These are phyloP conservation scores for Tanacetum coccineum DNA, from an alignment of 129 eudicot species.

Conservation along the genomic window DNA sequence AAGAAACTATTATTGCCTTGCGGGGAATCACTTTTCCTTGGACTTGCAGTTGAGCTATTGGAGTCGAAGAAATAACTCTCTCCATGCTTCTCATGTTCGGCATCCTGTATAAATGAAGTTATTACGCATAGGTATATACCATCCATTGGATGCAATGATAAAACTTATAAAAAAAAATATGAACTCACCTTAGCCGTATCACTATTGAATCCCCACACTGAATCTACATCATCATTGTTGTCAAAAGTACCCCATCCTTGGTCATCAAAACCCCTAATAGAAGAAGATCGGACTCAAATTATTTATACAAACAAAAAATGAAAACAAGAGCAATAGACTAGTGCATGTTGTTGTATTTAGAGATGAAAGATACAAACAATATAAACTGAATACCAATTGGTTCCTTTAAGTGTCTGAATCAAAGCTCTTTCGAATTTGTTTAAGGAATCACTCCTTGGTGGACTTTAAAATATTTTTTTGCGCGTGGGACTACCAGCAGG, in stretches of 20 bases:
- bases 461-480: neutral
- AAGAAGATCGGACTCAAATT: neutral
- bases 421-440: neutral
- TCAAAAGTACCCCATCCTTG: constrained; percentile 90
- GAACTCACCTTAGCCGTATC: constrained; percentile 53
- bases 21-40: too few species aligned
- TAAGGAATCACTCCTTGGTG: neutral
- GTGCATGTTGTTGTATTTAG: too few species aligned
- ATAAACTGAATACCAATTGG: neutral
- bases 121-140: too few species aligned
- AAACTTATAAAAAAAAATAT: too few species aligned
- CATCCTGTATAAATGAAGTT: too few species aligned
- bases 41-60: too few species aligned
- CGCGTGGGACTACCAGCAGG: too few species aligned
- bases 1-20: too few species aligned
- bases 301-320: constrained; percentile 1
- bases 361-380: neutral
- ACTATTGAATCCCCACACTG: constrained; percentile 80
- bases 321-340: neutral
- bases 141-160: too few species aligned
- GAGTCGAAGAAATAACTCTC: too few species aligned
- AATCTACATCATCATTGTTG: constrained; percentile 77
- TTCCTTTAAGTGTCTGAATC: neutral
- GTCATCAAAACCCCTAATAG: too few species aligned
- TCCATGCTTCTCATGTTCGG: too few species aligned